These are phyloP conservation scores for Ulmus americana DNA, from an alignment of 331 rosid species.

Conservation along the genomic window DNA sequence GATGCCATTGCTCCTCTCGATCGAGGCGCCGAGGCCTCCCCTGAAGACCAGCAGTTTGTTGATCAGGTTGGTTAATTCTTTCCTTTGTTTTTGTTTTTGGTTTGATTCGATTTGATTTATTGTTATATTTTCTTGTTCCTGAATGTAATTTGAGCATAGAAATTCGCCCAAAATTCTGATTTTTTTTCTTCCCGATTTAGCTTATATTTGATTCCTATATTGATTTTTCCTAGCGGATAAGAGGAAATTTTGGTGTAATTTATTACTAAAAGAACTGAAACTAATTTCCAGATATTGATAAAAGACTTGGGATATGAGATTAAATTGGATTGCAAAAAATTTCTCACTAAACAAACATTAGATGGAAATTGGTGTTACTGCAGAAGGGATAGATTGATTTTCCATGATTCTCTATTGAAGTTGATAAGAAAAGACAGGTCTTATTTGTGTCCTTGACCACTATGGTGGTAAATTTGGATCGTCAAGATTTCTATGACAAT, in stretches of 20 bases:
- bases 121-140: neutral
- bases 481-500: too few species aligned
- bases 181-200: neutral
- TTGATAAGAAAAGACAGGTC: too few species aligned
- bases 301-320: too few species aligned
- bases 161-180: neutral
- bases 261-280: too few species aligned
- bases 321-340: too few species aligned
- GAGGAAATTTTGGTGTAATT: neutral
- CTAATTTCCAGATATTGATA: too few species aligned
- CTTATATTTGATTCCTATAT: neutral
- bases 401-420: too few species aligned
- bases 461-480: too few species aligned
- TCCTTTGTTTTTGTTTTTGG: neutral
- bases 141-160: neutral
- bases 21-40: slow-evolving; percentile 84
- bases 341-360: too few species aligned
- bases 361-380: too few species aligned
- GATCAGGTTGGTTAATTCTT: slow-evolving; percentile 49
- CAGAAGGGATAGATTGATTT: too few species aligned
- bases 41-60: slow-evolving; percentile 57
- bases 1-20: slow-evolving; percentile 67
- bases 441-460: too few species aligned
- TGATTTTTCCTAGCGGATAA: neutral
- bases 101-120: neutral